Conservation (phyloP, 306 rosid species). For the Cucurbita moschata region DNA sequence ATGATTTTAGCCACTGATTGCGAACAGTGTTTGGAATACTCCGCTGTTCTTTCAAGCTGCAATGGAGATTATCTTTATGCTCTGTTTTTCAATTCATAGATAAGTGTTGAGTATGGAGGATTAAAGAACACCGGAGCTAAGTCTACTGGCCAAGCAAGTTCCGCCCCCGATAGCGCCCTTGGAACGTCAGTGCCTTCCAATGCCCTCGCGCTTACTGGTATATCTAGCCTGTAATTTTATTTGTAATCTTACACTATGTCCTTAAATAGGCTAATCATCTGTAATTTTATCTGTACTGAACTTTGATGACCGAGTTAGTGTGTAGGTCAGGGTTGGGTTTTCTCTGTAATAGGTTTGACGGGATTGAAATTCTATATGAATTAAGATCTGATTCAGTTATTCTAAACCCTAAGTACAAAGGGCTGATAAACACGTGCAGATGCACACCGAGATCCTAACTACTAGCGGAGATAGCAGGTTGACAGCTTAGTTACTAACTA, state of each 20-base stretch:
- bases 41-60: neutral
- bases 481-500: neutral
- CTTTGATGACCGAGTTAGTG: neutral
- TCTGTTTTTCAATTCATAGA: constrained; percentile 22
- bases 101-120: constrained; percentile 60
- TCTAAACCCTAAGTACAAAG: neutral
- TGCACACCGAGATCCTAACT: neutral
- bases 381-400: neutral
- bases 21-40: neutral
- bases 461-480: neutral
- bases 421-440: neutral
- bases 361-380: neutral
- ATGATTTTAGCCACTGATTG: neutral
- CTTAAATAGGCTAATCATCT: neutral
- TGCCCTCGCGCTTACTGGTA: constrained; percentile 76
- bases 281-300: neutral
- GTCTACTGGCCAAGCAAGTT: constrained; percentile 27
- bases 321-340: neutral
- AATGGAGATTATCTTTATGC: neutral
- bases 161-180: constrained; percentile 19
- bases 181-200: constrained; percentile 41
- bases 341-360: neutral
- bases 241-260: neutral
- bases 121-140: constrained; percentile 22
- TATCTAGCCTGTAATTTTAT: neutral